Evolutionary conservation across 2,329 filamentous ascomycete species (phyloP).

Genomic region (Raffaelea deltoideospora): DNA sequence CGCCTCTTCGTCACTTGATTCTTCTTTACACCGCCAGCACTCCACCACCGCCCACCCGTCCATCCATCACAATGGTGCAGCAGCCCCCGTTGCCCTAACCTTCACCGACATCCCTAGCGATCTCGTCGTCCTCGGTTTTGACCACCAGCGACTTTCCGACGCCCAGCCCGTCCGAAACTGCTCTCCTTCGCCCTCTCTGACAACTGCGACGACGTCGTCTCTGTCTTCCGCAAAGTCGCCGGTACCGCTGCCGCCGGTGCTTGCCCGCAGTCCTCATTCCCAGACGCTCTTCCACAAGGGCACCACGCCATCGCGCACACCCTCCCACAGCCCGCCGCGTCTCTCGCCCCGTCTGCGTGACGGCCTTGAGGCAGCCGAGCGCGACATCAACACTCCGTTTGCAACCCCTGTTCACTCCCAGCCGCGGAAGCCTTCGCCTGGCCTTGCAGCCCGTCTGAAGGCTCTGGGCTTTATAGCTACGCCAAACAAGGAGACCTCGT

Average conservation of each 20-base stretch:
- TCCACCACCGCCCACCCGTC: neutral
- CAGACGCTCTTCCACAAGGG: neutral
- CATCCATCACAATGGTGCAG: conserved; percentile 3
- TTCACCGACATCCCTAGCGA: conserved; percentile 27
- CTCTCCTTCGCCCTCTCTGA: neutral
- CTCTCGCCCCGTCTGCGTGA: neutral
- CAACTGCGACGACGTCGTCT: neutral
- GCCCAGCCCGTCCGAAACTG: conserved; percentile 2
- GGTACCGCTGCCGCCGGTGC: neutral
- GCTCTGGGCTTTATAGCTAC: conserved; percentile 43
- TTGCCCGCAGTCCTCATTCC: too few relatives aligned
- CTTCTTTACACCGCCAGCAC: too few relatives aligned
- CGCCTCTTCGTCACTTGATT: neutral
- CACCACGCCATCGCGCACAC: neutral
- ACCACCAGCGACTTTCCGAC: conserved; percentile 5
- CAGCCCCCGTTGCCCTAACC: conserved; percentile 14
- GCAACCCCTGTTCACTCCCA: neutral
- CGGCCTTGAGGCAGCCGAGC: too few relatives aligned
- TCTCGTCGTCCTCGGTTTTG: conserved; percentile 20
- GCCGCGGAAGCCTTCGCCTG: conserved; percentile 45
- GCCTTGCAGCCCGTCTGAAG: conserved; percentile 48
- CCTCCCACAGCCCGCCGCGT: neutral
- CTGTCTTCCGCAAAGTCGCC: neutral
- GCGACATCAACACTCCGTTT: neutral
- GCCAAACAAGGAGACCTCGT: conserved; percentile 20